phyloP scores from a whole-genome alignment of 257 asterid species.

The Ophiorrhiza pumila region DNA sequence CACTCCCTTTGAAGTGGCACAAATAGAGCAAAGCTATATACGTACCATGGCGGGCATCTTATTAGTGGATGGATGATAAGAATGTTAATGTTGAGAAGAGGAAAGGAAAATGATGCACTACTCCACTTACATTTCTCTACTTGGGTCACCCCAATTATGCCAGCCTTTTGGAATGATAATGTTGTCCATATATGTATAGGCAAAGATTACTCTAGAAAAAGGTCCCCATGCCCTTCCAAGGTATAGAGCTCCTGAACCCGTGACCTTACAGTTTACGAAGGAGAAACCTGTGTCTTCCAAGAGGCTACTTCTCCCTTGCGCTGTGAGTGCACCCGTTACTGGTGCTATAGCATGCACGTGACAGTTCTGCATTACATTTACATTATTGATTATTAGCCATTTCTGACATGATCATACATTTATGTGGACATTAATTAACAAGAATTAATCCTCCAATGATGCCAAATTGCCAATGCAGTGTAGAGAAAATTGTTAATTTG shows the following conservation, averaged over 20 bases:
- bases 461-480: too few species aligned
- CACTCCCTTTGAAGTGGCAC: not conserved
- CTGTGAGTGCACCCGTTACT: slow-evolving; percentile 81
- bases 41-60: not conserved
- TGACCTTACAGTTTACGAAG: slow-evolving; percentile 81
- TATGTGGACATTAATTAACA: too few species aligned
- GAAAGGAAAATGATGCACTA: too few species aligned
- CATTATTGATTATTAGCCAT: too few species aligned
- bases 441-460: too few species aligned
- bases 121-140: slow-evolving; percentile 85
- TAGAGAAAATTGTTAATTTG: too few species aligned
- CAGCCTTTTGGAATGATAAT: slow-evolving; percentile 90
- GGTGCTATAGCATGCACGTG: slow-evolving; percentile 81
- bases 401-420: too few species aligned
- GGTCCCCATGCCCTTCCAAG: slow-evolving; percentile 99
- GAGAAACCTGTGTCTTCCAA: slow-evolving; percentile 80
- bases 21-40: not conserved
- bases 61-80: too few species aligned
- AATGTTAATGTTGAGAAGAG: too few species aligned
- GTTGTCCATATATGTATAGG: slow-evolving; percentile 89
- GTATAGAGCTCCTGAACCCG: slow-evolving; percentile 90
- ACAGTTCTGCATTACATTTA: slow-evolving; percentile 41
- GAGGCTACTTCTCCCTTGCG: slow-evolving; percentile 76
- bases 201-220: slow-evolving; percentile 83
- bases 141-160: slow-evolving; percentile 97